A percentile compares a stretch with the other conserved stretches of the same genome.
Conservation (phyloP, 108 stramenopile genomes). For the Pseudonitzschia multistriata region DNA sequence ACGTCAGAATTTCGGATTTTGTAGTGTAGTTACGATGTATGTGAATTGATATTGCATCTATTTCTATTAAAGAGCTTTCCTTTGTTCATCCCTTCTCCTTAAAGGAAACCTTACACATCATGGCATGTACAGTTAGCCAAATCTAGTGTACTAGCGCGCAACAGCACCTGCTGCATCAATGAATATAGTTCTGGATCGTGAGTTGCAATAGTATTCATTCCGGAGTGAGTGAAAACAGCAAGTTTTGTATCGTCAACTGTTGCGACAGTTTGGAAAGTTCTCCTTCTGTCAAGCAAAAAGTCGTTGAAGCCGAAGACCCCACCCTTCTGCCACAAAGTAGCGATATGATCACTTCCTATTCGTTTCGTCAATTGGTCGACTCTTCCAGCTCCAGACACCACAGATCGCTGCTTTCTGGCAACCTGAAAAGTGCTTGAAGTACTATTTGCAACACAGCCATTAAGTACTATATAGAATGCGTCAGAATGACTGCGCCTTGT, state of each 20-base stretch:
- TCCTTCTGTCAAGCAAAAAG: slow-evolving; percentile 63
- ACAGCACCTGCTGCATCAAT: slow-evolving; percentile 68
- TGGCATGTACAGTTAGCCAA: slow-evolving; percentile 60
- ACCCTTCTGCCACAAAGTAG: slow-evolving; percentile 45
- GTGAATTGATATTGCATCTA: too few relatives aligned
- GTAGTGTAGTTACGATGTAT: too few relatives aligned
- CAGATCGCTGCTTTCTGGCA: slow-evolving; percentile 8
- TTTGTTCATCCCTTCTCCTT: too few relatives aligned
- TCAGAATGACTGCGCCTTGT: slow-evolving; percentile 49
- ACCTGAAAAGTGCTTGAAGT: slow-evolving; percentile 25
- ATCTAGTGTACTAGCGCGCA: slow-evolving; percentile 66
- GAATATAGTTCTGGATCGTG: slow-evolving; percentile 57
- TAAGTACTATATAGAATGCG: slow-evolving; percentile 73
- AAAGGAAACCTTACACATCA: too few relatives aligned
- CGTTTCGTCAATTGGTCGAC: slow-evolving; percentile 10
- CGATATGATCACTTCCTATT: background rate
- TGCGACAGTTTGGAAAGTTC: slow-evolving; percentile 62
- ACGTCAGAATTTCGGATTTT: too few relatives aligned
- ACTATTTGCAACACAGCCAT: slow-evolving; percentile 69
- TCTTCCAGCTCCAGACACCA: slow-evolving; percentile 29
- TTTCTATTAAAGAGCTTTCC: too few relatives aligned
- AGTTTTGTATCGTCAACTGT: slow-evolving; percentile 57
- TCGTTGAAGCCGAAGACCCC: slow-evolving; percentile 84
- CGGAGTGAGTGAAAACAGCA: slow-evolving; percentile 59
- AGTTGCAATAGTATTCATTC: slow-evolving; percentile 47